phyloP scores from a whole-genome alignment of 148 eudicot species.

The Silene latifolia region DNA sequence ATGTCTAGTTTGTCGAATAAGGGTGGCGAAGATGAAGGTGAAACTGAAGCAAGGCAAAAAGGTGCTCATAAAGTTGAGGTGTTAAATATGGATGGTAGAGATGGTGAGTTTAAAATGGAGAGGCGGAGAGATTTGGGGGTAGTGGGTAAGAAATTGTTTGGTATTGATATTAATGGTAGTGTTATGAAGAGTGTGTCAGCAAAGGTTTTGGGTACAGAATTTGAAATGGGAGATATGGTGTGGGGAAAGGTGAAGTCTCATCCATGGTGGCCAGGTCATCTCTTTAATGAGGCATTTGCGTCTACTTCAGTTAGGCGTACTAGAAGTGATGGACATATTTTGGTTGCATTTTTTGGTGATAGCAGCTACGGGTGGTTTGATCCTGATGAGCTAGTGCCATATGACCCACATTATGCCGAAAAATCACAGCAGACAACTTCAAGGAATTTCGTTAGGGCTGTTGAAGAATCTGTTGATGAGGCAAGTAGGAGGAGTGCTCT shows the following conservation, averaged over 20 bases:
- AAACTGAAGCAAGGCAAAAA: not conserved
- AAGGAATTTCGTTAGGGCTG: constrained; percentile 60
- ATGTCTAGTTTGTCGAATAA: not conserved
- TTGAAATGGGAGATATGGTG: constrained; percentile 84
- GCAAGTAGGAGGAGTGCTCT: constrained; percentile 57
- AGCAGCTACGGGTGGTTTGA: constrained; percentile 98
- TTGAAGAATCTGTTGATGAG: constrained; percentile 87
- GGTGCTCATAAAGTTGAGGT: constrained; percentile 6
- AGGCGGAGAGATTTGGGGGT: constrained; percentile 2
- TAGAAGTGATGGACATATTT: constrained; percentile 62
- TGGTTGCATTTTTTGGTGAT: constrained; percentile 96
- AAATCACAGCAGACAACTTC: constrained; percentile 61
- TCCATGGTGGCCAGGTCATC: constrained; percentile 98
- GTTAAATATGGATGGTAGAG: not conserved
- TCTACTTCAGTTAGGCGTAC: constrained; percentile 54
- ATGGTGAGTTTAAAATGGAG: constrained; percentile 18
- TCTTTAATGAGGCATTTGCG: constrained; percentile 68
- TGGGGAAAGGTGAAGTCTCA: constrained; percentile 99
- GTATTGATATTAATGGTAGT: constrained; percentile 21
- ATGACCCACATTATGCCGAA: constrained; percentile 58
- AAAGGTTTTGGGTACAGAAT: constrained; percentile 36
- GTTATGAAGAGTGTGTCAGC: constrained; percentile 15
- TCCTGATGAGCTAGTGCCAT: constrained; percentile 60
- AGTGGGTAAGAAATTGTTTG: constrained; percentile 29
- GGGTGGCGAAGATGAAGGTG: not conserved